Evolutionary conservation across 345 rosid genomes (phyloP), one percentile per base, ranked within the genome.

Genomic region (Gynandropsis gynandra): DNA sequence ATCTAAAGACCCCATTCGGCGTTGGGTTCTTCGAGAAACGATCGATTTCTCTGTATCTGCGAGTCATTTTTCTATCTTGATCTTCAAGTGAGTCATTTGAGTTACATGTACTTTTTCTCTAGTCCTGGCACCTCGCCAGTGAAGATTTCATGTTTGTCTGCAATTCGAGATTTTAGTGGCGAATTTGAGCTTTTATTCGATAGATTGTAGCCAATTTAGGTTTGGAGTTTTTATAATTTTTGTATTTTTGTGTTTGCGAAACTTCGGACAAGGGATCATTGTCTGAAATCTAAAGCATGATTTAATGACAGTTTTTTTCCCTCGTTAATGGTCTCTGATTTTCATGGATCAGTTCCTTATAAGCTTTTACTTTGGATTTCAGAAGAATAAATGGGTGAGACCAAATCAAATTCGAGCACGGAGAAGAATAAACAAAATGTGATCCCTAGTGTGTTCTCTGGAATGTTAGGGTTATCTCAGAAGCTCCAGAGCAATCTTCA

Each of bases 401-500:
- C 55, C 47, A 61, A 38, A 29, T 51, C 48, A 1, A 69, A 45
- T 42, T 27, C 68, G 5, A 79, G 61, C 38, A 50, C 49, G 4
- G 20, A 64, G 43, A 72, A 29, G n/a, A 50, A 50, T 47, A 64
- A 59, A 42, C 62, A 62, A 52, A 72, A 59, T 48, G 53, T 67
- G 33, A 52, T 62, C 32, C 48, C 42, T 8, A 76, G 64, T 58
- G 68, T 61, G 52, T 69, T 77, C 60, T 70, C 80, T 54, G 17
- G 61, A 52, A 61, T 89, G 40, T 61, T 41, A 58, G 79, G 74
- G 46, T 64, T 89, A 29, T 87, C 83, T 31, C 68, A 63, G 61
- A 83, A 74, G 68, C 72, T 89, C 61, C 63, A 56, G 10, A 59
- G 58, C 36, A 7, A 67, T 56, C 18, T 83, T 29, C 70, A 81